Conservation (phyloP, 768 basidiomycete species). For the Panaeolus cyanescens region DNA sequence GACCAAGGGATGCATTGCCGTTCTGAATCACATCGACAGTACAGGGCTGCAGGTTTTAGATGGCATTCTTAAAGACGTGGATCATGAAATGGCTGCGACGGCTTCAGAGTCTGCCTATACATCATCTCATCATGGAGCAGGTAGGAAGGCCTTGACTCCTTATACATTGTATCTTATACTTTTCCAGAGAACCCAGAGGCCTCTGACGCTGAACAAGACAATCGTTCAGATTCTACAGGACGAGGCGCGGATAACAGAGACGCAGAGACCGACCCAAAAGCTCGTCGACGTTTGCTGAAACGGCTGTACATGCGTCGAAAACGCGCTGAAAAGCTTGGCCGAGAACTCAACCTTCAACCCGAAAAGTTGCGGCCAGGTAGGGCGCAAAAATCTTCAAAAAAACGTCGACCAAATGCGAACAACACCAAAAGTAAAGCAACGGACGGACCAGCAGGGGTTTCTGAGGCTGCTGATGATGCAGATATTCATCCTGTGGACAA, state of each 20-base stretch:
- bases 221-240: neutral
- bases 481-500: neutral
- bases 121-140: neutral
- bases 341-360: constrained; percentile 24
- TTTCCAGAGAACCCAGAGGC: neutral
- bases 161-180: neutral
- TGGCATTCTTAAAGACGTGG: constrained; percentile 21
- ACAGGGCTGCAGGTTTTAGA: constrained; percentile 25
- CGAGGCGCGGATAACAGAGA: neutral
- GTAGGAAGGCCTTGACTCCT: neutral
- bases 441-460: neutral
- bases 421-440: constrained; percentile 11
- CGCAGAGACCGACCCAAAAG: neutral
- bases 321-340: constrained; percentile 51
- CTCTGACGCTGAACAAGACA: neutral
- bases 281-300: constrained; percentile 57
- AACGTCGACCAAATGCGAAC: constrained; percentile 20
- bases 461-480: neutral
- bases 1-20: neutral
- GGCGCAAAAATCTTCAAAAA: constrained; percentile 21
- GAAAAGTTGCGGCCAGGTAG: constrained; percentile 41
- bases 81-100: neutral
- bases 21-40: constrained; percentile 21
- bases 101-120: neutral
- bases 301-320: constrained; percentile 74